Percentiles rank a stretch among this genome's conserved stretches.
Conservation (phyloP, 306 rosid genomes). For the Glycyrrhiza uralensis region DNA sequence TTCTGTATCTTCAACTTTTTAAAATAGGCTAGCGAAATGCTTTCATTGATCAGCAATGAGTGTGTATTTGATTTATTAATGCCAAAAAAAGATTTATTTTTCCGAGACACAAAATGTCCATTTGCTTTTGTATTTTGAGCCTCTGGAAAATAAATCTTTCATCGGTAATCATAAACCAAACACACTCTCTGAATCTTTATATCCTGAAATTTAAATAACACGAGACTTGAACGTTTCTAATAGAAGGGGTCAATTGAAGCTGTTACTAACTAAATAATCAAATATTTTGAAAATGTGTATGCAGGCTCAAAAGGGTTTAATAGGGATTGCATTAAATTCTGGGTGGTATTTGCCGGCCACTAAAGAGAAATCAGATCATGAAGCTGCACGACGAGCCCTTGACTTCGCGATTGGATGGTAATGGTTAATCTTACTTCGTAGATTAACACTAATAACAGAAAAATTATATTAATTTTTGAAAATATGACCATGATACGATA, state of each 20-base stretch:
- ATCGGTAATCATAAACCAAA: too few relatives aligned
- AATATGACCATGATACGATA: conserved; percentile 4
- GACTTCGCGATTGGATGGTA: conserved; percentile 81
- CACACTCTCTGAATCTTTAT: neutral
- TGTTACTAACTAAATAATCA: neutral
- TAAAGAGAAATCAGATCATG: conserved; percentile 21
- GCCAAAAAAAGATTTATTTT: too few relatives aligned
- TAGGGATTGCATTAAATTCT: conserved; percentile 49
- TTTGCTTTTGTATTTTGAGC: too few relatives aligned
- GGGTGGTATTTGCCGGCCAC: conserved; percentile 53
- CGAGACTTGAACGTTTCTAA: neutral
- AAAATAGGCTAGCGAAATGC: neutral
- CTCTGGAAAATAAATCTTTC: too few relatives aligned
- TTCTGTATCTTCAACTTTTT: neutral
- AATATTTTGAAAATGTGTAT: conserved; percentile 5
- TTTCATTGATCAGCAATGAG: too few relatives aligned
- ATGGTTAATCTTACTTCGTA: conserved; percentile 8
- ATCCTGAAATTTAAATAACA: neutral
- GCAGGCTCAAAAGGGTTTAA: conserved; percentile 63
- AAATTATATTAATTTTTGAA: neutral
- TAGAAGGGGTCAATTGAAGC: neutral
- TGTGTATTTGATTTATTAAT: too few relatives aligned
- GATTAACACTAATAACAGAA: neutral
- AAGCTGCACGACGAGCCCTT: conserved; percentile 55
- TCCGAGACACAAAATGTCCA: too few relatives aligned